These are phyloP conservation scores for Skeletonema potamos DNA, from an alignment of 108 stramenopile genomes.

Conservation along the genomic window DNA sequence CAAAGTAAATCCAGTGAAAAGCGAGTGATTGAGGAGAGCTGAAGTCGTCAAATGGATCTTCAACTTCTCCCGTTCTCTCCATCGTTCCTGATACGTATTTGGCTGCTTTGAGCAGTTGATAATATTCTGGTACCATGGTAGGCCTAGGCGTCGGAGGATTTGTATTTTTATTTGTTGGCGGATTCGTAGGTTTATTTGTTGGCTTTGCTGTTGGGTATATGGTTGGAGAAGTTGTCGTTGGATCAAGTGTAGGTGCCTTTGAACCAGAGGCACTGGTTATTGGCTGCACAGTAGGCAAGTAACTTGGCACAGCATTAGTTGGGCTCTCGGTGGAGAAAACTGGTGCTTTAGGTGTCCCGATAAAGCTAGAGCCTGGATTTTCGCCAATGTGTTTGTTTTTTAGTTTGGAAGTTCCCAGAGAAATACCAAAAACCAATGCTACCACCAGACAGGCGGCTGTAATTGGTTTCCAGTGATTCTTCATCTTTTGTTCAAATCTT, in stretches of 20 bases:
- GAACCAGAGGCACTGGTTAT: neutral
- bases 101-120: constrained; percentile 44
- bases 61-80: neutral
- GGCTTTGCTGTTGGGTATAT: constrained; percentile 1
- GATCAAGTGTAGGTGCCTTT: neutral
- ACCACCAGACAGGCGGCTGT: constrained; percentile 13
- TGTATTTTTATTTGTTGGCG: neutral
- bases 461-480: constrained; percentile 34
- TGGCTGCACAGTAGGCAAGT: neutral
- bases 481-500: neutral
- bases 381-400: neutral
- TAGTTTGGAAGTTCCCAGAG: constrained; percentile 27
- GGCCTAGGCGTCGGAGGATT: constrained; percentile 2
- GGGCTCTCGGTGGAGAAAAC: neutral
- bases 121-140: constrained; percentile 36
- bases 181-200: neutral
- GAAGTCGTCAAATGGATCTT: constrained; percentile 17
- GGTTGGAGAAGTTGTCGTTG: constrained; percentile 5
- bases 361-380: constrained; percentile 1
- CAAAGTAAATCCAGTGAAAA: constrained; percentile 38
- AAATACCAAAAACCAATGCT: constrained; percentile 15
- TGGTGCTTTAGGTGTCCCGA: constrained; percentile 8
- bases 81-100: constrained; percentile 26
- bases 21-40: constrained; percentile 31
- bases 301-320: neutral